Evolutionary conservation across 768 basidiomycete genomes (phyloP), one percentile per base, ranked within the genome.

Genomic region (Vishniacozyma victoriae): DNA sequence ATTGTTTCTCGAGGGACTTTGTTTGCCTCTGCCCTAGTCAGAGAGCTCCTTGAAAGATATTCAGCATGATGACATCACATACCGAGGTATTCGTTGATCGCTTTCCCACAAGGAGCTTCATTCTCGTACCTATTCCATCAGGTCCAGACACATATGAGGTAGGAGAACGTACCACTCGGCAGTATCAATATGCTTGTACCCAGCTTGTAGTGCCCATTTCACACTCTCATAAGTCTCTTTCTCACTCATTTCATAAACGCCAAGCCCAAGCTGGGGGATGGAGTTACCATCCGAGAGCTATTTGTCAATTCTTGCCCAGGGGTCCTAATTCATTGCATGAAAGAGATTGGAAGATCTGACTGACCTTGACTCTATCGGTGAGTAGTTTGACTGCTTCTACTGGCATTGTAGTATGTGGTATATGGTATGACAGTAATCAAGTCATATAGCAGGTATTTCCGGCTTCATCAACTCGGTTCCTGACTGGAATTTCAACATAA

Each of bases 141-240:
- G 29, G 9, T 9, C 33, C 9, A 46, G 19, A 11, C 22, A 31
- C 22, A 11, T 29, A 2, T 11, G 29, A 22, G 26, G 41, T 44
- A 25, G 19, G 22, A 5, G 5, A n/a, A 41, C 57, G 41, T 14
- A 59, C 71, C 72, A 75, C 75, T 74, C 67, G 74, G 71, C 72
- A 37, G 67, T 69, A 49, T 74, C 82, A 48, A 84, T 77, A 62
- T 80, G 81, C 40, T 80, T 78, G 71, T 84, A 83, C 4, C 83
- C 82, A 29, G 80, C 81, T 76, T 85, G 80, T 12, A 85, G 73
- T 2, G 83, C 84, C 74, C 76, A 79, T 23, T 69, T 78, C 15
- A 83, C 80, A 36, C 77, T 76, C 33, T 77, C 65, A 60, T 81
- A 80, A 0, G 81, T 79, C 58, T 78, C 76, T 20, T 73, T 64